Conservation (phyloP, 305 asterid genomes). For the Solanum aculeatissimum region DNA sequence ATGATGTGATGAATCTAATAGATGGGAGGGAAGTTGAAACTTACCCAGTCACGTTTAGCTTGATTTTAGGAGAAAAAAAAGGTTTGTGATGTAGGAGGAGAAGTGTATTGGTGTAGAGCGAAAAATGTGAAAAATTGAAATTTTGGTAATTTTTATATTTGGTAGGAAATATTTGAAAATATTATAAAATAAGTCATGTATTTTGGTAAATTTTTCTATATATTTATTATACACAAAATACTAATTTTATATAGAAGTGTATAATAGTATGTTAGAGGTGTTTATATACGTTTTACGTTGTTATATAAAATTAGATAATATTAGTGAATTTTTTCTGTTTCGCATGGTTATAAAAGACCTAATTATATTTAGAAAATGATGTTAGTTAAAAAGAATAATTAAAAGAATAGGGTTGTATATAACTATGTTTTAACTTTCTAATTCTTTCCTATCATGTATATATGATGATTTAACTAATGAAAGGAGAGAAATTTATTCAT, state of each 20-base stretch:
- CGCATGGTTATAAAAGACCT: background rate
- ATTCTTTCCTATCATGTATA: background rate
- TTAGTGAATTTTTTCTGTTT: background rate
- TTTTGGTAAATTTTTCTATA: too few relatives aligned
- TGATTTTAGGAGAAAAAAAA: too few relatives aligned
- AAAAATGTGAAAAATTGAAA: too few relatives aligned
- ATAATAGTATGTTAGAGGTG: background rate
- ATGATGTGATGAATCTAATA: too few relatives aligned
- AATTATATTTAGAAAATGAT: background rate
- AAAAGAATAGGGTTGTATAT: background rate
- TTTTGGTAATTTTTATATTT: too few relatives aligned
- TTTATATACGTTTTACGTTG: background rate
- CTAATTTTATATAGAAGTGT: background rate
- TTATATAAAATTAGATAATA: background rate
- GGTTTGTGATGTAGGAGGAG: too few relatives aligned
- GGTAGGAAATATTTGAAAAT: too few relatives aligned
- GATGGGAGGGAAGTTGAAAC: too few relatives aligned
- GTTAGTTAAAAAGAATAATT: background rate
- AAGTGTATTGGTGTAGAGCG: too few relatives aligned
- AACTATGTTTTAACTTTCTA: background rate
- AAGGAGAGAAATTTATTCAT: background rate
- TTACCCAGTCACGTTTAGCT: too few relatives aligned
- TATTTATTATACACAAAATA: background rate
- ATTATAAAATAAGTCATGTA: too few relatives aligned
- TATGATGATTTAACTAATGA: background rate